Evolutionary conservation across 2,329 filamentous ascomycete species (phyloP).

Genomic region (Claviceps arundinis): DNA sequence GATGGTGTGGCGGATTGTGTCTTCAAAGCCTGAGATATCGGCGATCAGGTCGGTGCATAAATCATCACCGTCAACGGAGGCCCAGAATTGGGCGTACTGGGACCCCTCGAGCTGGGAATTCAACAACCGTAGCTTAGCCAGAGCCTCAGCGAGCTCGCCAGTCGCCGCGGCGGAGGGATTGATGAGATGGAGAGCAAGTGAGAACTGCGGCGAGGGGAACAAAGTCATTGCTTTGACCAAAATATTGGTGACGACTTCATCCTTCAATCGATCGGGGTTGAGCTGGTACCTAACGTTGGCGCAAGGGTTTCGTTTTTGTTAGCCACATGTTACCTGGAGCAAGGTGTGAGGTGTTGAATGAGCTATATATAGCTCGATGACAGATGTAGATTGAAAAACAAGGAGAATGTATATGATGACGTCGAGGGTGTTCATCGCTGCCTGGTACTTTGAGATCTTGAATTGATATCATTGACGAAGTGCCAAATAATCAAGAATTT

Average conservation of each 20-base stretch:
- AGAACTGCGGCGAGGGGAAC: slow-evolving; percentile 94
- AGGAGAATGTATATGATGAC: slow-evolving; percentile 41
- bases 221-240: slow-evolving; percentile 95
- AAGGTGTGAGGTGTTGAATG: neutral
- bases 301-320: neutral
- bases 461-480: slow-evolving; percentile 57
- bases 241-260: slow-evolving; percentile 97
- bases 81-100: slow-evolving; percentile 89
- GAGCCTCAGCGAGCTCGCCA: slow-evolving; percentile 74
- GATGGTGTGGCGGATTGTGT: slow-evolving; percentile 80
- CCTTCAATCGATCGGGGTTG: slow-evolving; percentile 94
- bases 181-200: slow-evolving; percentile 84
- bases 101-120: slow-evolving; percentile 81
- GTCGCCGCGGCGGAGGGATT: slow-evolving; percentile 57
- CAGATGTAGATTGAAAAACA: slow-evolving; percentile 38
- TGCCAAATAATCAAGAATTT: slow-evolving; percentile 7
- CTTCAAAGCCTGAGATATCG: slow-evolving; percentile 90
- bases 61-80: slow-evolving; percentile 82
- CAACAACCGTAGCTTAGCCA: slow-evolving; percentile 73
- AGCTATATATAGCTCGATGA: neutral
- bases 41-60: slow-evolving; percentile 91
- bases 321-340: neutral
- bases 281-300: slow-evolving; percentile 75
- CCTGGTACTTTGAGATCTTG: slow-evolving; percentile 99
- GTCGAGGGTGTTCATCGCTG: slow-evolving; percentile 26